A percentile compares a stretch with the other conserved stretches of the same genome.
Conservation (phyloP, 1,139 yeast genomes). For the Blastobotrys illinoisensis region DNA sequence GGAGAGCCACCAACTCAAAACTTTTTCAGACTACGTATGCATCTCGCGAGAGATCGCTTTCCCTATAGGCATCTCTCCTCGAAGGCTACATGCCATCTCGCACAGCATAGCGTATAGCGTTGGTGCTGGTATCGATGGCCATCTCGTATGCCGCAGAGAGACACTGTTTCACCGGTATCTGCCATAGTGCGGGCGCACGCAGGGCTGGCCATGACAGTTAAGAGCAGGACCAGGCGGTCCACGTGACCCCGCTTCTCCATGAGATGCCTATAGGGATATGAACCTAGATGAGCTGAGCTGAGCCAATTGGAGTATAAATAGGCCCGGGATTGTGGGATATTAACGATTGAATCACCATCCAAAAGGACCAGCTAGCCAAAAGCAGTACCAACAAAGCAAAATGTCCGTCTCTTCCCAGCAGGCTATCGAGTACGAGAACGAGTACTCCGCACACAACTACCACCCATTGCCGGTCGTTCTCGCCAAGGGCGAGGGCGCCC, state of each 20-base stretch:
- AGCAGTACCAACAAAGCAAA: not conserved
- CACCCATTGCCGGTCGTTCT: slow-evolving; percentile 96
- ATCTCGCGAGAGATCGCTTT: too few species aligned
- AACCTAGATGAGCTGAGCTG: not conserved
- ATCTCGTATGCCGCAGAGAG: not conserved
- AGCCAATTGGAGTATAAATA: not conserved
- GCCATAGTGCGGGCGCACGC: not conserved
- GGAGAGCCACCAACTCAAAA: too few species aligned
- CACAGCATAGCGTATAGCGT: too few species aligned
- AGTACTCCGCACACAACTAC: slow-evolving; percentile 93
- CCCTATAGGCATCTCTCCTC: not conserved
- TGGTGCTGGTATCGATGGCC: not conserved
- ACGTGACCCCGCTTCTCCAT: slow-evolving; percentile 16
- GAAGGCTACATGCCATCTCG: too few species aligned
- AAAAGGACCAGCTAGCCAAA: slow-evolving; percentile 5
- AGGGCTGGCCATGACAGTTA: slow-evolving; percentile 10
- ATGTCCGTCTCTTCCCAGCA: slow-evolving; percentile 53
- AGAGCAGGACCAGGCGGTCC: slow-evolving; percentile 19
- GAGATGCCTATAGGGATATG: slow-evolving; percentile 21
- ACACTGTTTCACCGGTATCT: not conserved
- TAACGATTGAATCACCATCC: not conserved
- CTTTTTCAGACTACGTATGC: too few species aligned
- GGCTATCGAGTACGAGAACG: slow-evolving; percentile 63
- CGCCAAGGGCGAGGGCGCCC: slow-evolving; percentile 80
- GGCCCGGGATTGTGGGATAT: not conserved